Evolutionary conservation across 768 basidiomycete species (phyloP).

Genomic region (Lentinula detonsa): DNA sequence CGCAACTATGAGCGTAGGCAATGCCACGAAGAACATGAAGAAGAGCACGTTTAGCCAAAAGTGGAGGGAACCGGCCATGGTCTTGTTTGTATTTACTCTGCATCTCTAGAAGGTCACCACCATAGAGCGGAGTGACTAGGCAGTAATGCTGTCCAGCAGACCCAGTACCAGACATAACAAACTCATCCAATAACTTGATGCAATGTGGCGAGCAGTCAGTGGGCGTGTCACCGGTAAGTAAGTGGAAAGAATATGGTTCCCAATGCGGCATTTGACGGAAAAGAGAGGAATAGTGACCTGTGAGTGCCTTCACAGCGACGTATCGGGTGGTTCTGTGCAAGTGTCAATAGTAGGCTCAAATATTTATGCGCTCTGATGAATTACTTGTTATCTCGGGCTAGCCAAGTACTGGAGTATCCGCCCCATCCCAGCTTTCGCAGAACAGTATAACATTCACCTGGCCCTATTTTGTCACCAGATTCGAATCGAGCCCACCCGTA

Average conservation of each 20-base stretch:
- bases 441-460: slow-evolving; percentile 17
- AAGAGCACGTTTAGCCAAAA: slow-evolving; percentile 9
- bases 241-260: no score
- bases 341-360: background rate
- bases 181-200: slow-evolving; percentile 5
- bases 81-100: background rate
- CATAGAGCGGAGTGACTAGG: slow-evolving; percentile 9
- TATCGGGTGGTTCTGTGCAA: background rate
- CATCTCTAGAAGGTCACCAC: slow-evolving; percentile 7
- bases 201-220: slow-evolving; percentile 11
- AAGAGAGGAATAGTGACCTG: slow-evolving; percentile 8
- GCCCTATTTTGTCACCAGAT: slow-evolving; percentile 21
- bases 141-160: slow-evolving; percentile 9
- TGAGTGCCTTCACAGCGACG: slow-evolving; percentile 25
- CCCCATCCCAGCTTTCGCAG: slow-evolving; percentile 25
- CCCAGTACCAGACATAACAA: slow-evolving; percentile 6
- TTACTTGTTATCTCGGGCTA: slow-evolving; percentile 19
- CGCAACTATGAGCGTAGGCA: slow-evolving; percentile 6
- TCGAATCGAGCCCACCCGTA: slow-evolving; percentile 20
- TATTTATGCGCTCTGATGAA: slow-evolving; percentile 10
- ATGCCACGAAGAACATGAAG: slow-evolving; percentile 11
- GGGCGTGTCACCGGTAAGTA: no score
- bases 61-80: background rate
- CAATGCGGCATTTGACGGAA: no score
- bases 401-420: slow-evolving; percentile 22